These are phyloP conservation scores for Cryptosporidium tyzzeri DNA, from an alignment of 169 alveolate genomes.

Conservation along the genomic window DNA sequence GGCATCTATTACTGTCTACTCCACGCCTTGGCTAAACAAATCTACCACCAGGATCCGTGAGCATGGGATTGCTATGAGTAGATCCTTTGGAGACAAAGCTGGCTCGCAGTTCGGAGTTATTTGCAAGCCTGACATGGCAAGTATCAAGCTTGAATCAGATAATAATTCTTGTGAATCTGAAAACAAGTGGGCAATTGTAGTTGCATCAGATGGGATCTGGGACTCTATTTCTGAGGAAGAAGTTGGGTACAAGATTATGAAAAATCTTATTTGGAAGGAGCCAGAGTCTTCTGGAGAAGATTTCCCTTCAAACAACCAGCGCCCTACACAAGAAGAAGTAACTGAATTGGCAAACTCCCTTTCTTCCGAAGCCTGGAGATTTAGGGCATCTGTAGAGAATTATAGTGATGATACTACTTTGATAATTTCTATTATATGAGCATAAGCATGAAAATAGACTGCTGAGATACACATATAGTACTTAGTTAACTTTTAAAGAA, in stretches of 20 bases:
- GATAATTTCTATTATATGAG: slow-evolving; percentile 28
- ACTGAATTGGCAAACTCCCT: not conserved
- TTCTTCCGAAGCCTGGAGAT: slow-evolving; percentile 52
- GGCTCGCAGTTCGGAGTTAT: slow-evolving; percentile 88
- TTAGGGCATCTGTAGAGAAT: slow-evolving; percentile 70
- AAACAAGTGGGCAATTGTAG: slow-evolving; percentile 61
- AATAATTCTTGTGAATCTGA: not conserved
- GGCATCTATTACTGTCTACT: slow-evolving; percentile 53
- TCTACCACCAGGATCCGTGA: slow-evolving; percentile 72
- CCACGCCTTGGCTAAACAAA: slow-evolving; percentile 72
- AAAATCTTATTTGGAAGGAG: slow-evolving; percentile 43
- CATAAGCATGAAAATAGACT: not conserved
- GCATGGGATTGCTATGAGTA: slow-evolving; percentile 92
- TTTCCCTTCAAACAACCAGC: not conserved
- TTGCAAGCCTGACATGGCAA: slow-evolving; percentile 81
- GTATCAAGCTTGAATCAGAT: slow-evolving; percentile 76
- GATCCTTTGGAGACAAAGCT: slow-evolving; percentile 90
- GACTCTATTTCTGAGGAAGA: slow-evolving; percentile 72
- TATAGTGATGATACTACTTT: slow-evolving; percentile 70
- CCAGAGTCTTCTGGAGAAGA: not conserved
- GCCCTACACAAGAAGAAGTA: slow-evolving; percentile 48
- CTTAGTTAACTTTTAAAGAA: slow-evolving; percentile 7
- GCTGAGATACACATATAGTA: not conserved
- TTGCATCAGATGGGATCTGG: slow-evolving; percentile 73
- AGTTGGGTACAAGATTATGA: slow-evolving; percentile 63